Evolutionary conservation across 192 early-diverging fungal genomes (phyloP).

Genomic region (Phycomyces nitens): DNA sequence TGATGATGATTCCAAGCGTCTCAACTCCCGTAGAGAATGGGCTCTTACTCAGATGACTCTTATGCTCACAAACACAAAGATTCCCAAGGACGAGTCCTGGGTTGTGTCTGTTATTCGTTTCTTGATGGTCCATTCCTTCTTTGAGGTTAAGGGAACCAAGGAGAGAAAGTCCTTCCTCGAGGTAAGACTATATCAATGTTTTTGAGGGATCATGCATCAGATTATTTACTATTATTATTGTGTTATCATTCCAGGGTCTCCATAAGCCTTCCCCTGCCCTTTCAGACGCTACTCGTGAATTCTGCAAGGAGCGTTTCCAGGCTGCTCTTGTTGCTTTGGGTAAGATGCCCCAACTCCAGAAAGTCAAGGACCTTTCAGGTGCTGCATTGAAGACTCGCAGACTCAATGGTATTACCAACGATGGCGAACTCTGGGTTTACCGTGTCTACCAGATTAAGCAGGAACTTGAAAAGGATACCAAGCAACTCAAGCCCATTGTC

Average conservation of each 20-base stretch:
- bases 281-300: conserved; percentile 50
- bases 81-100: conserved; percentile 78
- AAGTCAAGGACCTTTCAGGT: conserved; percentile 23
- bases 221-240: background rate
- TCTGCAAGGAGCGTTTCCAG: conserved; percentile 61
- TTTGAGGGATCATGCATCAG: too few species aligned
- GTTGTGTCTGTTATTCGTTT: conserved; percentile 63
- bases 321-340: conserved; percentile 67
- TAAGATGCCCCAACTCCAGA: conserved; percentile 43
- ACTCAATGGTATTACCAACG: conserved; percentile 51
- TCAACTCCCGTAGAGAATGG: conserved; percentile 71
- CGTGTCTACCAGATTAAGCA: conserved; percentile 49
- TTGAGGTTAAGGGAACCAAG: conserved; percentile 50
- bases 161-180: conserved; percentile 41
- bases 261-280: conserved; percentile 51
- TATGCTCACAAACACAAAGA: conserved; percentile 66
- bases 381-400: conserved; percentile 37
- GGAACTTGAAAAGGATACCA: conserved; percentile 37
- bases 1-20: conserved; percentile 30
- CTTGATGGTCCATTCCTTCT: conserved; percentile 70
- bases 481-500: conserved; percentile 32
- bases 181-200: too few species aligned
- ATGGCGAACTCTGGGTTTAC: conserved; percentile 60
- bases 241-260: background rate
- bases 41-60: conserved; percentile 76